A percentile compares a stretch with the other conserved stretches of the same genome.
Conservation (phyloP, 169 alveolate species). For the Cryptosporidium xiaoi region DNA sequence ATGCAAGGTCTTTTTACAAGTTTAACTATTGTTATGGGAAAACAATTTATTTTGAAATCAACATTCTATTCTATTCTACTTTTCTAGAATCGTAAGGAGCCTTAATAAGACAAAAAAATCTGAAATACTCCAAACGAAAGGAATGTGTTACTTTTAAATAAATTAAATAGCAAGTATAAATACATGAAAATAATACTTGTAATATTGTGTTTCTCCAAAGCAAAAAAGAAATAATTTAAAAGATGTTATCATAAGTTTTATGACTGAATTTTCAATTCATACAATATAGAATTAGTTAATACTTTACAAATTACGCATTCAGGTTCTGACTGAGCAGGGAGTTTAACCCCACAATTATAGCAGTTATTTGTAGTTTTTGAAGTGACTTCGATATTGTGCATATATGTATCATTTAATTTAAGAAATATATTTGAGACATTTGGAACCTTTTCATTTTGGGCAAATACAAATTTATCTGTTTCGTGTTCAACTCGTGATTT, state of each 20-base stretch:
- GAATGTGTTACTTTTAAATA: no score
- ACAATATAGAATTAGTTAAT: not conserved
- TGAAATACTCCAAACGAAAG: no score
- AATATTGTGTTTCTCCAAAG: no score
- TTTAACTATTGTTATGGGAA: no score
- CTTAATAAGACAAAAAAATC: no score
- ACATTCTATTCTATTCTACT: no score
- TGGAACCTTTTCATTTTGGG: slow-evolving; percentile 29
- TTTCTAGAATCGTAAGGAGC: no score
- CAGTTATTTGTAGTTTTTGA: not conserved
- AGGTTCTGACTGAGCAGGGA: not conserved
- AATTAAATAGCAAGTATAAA: no score
- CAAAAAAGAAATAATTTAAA: not conserved
- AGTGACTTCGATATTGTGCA: not conserved
- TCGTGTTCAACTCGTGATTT: slow-evolving; percentile 43
- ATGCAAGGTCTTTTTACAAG: no score
- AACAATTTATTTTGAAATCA: no score
- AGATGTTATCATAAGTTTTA: no score
- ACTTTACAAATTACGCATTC: not conserved
- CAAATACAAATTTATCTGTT: slow-evolving; percentile 9
- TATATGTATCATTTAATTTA: not conserved
- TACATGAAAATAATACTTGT: no score
- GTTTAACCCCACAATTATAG: not conserved
- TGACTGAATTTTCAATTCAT: not conserved
- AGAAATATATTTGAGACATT: slow-evolving; percentile 52